Base-by-base conservation (phyloP, 2,329 filamentous ascomycete genomes). In the Fusarium sp. region DNA sequence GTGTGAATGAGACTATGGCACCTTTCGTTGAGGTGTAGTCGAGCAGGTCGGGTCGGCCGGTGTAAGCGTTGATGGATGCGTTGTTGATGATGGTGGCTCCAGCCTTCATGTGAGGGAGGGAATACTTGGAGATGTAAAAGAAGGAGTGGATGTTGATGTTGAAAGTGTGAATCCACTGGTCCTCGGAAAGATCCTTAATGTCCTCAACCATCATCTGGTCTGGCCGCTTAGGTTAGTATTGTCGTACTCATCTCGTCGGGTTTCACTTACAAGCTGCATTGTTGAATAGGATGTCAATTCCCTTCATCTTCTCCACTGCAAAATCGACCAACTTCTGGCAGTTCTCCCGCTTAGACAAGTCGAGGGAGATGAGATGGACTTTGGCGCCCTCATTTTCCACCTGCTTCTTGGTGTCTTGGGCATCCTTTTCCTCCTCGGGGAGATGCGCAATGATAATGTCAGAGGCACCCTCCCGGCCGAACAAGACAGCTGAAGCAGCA, bases 21-120 rank as follows among this genome's bases (percentile, higher is more conserved):
- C 93, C 93, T 81, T 94, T 94, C 29, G 92, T 94, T 2, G 92
- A 91, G 0, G 93, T 95, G 84, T 96, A 96, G 82, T 96, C 93
- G 58, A 96, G 89, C 2, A 96, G 87, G 77, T 96, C 93, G 0
- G 92, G 92, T 2, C 93, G 92, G 42, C 94, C 94, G 67, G 95
- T 89, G 83, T 96, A 96, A 29, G 92, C 93, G 81, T 96, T 96
- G 80, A 96, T 92, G 35, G 93, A 95, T 52, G 93, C 91, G 80
- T 94, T 95, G 85, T 96, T 96, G 87, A 97, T 94, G 81, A 97
- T 94, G 29, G 90, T 91, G 65, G 90, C 88, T 38, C 94, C 94
- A n/a, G 82, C 81, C 79, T 90, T 89, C 90, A 96, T 93, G 82
- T 95, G 92, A 1, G 90, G 91, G 13, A 96, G 86, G 14, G 88